Base-by-base conservation (phyloP, 495 filamentous ascomycete species). In the Aspergillus saccharolyticus region DNA sequence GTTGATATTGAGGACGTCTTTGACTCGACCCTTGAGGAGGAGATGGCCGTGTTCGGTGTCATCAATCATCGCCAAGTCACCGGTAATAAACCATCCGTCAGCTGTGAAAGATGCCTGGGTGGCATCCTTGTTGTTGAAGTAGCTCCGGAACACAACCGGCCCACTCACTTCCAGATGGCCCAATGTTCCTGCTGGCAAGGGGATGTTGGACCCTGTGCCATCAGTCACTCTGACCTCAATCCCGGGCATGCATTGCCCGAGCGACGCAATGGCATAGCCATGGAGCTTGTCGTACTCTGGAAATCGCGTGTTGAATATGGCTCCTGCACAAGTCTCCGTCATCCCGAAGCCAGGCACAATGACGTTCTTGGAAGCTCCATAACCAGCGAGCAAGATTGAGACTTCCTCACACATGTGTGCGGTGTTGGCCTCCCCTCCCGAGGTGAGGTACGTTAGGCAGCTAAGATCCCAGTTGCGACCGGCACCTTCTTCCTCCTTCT, bases 241-340 rank as follows among this genome's bases (percentile, higher is more conserved):
- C 5, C 76, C 74, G 0, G 61, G 57, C 20, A 81, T 74, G 21
- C 70, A 70, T 8, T 46, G 46, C 1, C 80, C 79, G 0, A 82
- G 43, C 3, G 70, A 74, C 1, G 78, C 64, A 30, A 78, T 68
- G 9, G 63, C 66, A 12, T 3, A 42, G 54, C 7, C 49, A 46
- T 7, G 54, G 28, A 8, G 20, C 18, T 1, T 66, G 21, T 82
- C 78, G 48, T 70, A 73, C 4, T 15, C 42, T 0, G 75, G 75
- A 25, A 66, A 77, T 5, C 62, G 7, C 1, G 16, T 18, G 47
- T 70, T 78, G 71, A 63, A 73, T 45, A 79, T 83, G 12, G 58
- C 50, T 1, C 79, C 76, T 3, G 76, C 76, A 53, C 79, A 82
- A 0, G 80, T 83, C 61, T 84, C 81, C 0, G 81, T 83, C 81